A percentile compares a stretch with the other conserved stretches of the same genome.
Evolutionary conservation across 225 moss, liverwort and hornwort genomes (phyloP).

Genomic region (Rhytidiadelphus loreus): DNA sequence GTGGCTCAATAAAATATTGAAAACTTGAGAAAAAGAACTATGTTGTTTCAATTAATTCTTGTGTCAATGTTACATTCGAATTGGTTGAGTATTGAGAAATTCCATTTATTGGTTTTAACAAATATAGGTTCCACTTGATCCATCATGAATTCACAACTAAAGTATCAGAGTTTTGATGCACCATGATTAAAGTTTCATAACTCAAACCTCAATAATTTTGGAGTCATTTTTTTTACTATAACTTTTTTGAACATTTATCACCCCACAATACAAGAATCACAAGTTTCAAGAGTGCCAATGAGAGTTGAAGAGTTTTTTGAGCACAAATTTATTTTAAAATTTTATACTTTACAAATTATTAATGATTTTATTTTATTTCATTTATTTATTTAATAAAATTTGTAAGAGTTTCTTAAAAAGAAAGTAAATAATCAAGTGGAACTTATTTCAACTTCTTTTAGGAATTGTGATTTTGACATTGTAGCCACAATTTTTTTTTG

Average conservation of each 20-base stretch:
- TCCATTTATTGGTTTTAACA: neutral
- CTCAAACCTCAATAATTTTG: fast-evolving
- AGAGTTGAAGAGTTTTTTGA: fast-evolving
- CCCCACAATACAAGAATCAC: neutral
- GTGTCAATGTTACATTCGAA: fast-evolving
- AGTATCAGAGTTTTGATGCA: too few species aligned
- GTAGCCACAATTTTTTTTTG: too few species aligned
- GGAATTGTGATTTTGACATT: neutral
- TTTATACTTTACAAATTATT: too few species aligned
- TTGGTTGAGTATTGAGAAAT: neutral
- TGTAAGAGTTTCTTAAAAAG: neutral
- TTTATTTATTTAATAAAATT: too few species aligned
- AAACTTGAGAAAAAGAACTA: too few species aligned
- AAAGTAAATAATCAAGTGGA: too few species aligned
- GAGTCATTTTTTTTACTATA: neutral
- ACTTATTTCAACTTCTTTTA: neutral
- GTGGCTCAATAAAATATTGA: neutral
- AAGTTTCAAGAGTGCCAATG: neutral
- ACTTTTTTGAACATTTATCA: neutral
- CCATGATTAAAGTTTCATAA: too few species aligned
- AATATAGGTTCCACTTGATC: neutral
- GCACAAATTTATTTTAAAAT: neutral
- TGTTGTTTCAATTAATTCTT: too few species aligned
- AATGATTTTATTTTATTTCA: too few species aligned
- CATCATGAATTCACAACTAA: too few species aligned